Evolutionary conservation across 345 rosid species (phyloP).

Genomic region (Pistacia atlantica): DNA sequence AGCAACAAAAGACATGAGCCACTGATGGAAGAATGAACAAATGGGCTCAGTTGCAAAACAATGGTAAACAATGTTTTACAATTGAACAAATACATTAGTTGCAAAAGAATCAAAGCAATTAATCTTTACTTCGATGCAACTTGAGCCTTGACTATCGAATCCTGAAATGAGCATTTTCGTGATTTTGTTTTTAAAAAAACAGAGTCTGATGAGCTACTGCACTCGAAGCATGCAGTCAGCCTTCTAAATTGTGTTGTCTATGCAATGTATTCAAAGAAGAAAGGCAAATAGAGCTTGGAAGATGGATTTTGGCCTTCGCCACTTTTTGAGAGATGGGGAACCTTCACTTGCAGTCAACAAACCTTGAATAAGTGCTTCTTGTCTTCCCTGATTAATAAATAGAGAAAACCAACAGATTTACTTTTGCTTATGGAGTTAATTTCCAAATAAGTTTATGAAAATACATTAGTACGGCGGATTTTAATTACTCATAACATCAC

Average conservation of each 20-base stretch:
- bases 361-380: slow-evolving; percentile 44
- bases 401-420: background rate
- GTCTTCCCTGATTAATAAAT: slow-evolving; percentile 46
- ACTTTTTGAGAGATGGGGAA: slow-evolving; percentile 34
- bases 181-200: background rate
- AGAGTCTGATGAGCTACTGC: slow-evolving; percentile 15
- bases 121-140: slow-evolving; percentile 20
- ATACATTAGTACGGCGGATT: background rate
- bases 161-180: slow-evolving; percentile 2
- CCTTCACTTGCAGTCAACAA: slow-evolving; percentile 38
- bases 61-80: slow-evolving; percentile 32
- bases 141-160: slow-evolving; percentile 7
- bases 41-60: slow-evolving; percentile 46
- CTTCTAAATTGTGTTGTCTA: slow-evolving; percentile 2
- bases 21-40: slow-evolving; percentile 29
- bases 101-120: slow-evolving; percentile 26
- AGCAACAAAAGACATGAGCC: slow-evolving; percentile 25
- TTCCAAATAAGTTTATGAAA: background rate
- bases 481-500: background rate
- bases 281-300: slow-evolving; percentile 76
- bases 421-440: background rate
- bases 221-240: slow-evolving; percentile 15
- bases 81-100: slow-evolving; percentile 19
- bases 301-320: slow-evolving; percentile 55
- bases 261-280: slow-evolving; percentile 53